Conservation (phyloP, 106 monocot genomes). For the Allium fistulosum region DNA sequence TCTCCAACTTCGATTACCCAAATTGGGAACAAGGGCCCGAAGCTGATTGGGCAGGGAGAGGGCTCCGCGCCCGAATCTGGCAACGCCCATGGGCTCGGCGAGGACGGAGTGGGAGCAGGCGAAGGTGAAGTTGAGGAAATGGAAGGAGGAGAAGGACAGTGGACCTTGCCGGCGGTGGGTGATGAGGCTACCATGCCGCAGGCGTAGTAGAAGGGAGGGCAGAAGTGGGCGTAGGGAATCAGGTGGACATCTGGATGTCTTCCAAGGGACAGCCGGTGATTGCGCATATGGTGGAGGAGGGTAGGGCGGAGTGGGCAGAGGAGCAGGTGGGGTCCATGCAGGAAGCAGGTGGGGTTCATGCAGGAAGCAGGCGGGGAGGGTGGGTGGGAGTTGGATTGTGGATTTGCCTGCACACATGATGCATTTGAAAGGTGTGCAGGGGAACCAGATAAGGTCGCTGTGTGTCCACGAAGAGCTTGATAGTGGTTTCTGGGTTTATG, state of each 20-base stretch:
- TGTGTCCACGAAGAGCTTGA: slow-evolving; percentile 85
- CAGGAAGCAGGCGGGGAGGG: slow-evolving; percentile 14
- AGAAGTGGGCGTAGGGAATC: slow-evolving; percentile 32
- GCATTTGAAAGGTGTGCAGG: slow-evolving; percentile 89
- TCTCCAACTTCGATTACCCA: slow-evolving; percentile 33
- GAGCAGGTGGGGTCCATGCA: slow-evolving; percentile 54
- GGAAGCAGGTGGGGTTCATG: not conserved
- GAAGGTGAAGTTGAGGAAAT: slow-evolving; percentile 52
- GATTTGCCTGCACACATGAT: slow-evolving; percentile 73
- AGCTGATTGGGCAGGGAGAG: slow-evolving; percentile 84
- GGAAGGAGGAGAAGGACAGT: slow-evolving; percentile 24
- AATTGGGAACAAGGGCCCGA: slow-evolving; percentile 38
- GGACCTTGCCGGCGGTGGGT: slow-evolving; percentile 53
- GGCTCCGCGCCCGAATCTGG: slow-evolving; percentile 72
- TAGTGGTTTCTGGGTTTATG: slow-evolving; percentile 16
- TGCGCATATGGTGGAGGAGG: slow-evolving; percentile 77
- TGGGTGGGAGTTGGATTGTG: slow-evolving; percentile 6
- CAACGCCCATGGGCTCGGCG: slow-evolving; percentile 83
- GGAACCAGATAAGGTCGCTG: slow-evolving; percentile 98
- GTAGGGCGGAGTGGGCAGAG: slow-evolving; percentile 45
- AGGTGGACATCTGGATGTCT: slow-evolving; percentile 58
- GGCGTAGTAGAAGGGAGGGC: slow-evolving; percentile 88
- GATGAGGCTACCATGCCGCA: slow-evolving; percentile 82
- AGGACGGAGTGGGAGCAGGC: slow-evolving; percentile 69
- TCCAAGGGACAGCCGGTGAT: slow-evolving; percentile 62